Evolutionary conservation across 2,329 filamentous ascomycete genomes (phyloP).

Genomic region (Sphaerulina vaccinii): DNA sequence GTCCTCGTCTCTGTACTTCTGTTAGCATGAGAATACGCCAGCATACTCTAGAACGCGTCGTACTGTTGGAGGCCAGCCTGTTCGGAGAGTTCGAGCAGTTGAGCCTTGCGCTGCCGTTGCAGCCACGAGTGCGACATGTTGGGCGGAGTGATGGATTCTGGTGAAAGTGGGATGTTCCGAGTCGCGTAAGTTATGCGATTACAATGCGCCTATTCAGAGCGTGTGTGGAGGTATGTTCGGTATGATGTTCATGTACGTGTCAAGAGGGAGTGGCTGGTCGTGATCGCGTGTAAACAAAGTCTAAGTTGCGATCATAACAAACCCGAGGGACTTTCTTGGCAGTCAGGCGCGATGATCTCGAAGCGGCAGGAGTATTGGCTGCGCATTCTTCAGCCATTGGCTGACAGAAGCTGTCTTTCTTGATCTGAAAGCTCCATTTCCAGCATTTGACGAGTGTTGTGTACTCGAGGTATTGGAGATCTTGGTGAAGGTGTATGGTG

Average conservation of each 20-base stretch:
- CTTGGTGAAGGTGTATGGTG: too few species aligned
- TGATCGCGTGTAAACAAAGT: slow-evolving; percentile 9
- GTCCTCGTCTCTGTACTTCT: slow-evolving; percentile 47
- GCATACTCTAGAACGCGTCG: not conserved
- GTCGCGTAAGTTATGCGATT: slow-evolving; percentile 54
- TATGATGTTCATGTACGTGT: slow-evolving; percentile 14
- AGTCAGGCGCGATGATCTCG: slow-evolving; percentile 5
- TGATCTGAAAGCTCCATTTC: too few species aligned
- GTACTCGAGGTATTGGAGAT: too few species aligned
- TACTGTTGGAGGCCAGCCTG: slow-evolving; percentile 35
- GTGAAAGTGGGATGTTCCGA: slow-evolving; percentile 34
- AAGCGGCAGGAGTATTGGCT: slow-evolving; percentile 1
- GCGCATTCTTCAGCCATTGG: too few species aligned
- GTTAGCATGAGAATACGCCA: not conserved
- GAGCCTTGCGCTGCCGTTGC: slow-evolving; percentile 32
- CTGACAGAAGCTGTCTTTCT: too few species aligned
- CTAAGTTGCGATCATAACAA: slow-evolving; percentile 18
- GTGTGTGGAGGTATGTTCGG: slow-evolving; percentile 3
- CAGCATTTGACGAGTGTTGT: too few species aligned
- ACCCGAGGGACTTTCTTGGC: slow-evolving; percentile 9
- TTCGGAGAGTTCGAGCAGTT: slow-evolving; percentile 32
- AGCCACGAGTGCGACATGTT: slow-evolving; percentile 34
- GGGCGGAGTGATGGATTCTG: slow-evolving; percentile 2
- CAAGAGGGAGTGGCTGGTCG: not conserved
- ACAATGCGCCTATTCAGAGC: slow-evolving; percentile 20